A percentile compares a stretch with the other conserved stretches of the same genome.
phyloP scores from a whole-genome alignment of 768 basidiomycete species.

The Rhizopogon sp. region DNA sequence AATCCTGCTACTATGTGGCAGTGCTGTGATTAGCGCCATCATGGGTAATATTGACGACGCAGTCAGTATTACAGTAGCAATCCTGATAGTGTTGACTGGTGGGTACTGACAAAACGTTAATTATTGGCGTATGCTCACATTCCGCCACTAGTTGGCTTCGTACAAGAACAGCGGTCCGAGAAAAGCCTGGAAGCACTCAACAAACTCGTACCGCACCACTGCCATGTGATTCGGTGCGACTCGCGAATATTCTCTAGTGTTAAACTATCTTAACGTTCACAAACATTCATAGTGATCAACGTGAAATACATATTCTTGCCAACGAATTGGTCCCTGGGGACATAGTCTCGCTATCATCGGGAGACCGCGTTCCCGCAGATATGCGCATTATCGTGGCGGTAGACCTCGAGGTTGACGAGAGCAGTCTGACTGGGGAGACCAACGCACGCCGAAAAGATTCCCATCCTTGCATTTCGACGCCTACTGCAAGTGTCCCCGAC shows the following conservation, averaged over 20 bases:
- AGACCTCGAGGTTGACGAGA: constrained; percentile 93
- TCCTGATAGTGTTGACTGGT: constrained; percentile 93
- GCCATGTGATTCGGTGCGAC: constrained; percentile 71
- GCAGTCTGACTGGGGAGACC: constrained; percentile 92
- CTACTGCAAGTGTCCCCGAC: constrained; percentile 10
- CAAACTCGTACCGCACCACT: constrained; percentile 96
- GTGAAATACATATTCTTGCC: constrained; percentile 76
- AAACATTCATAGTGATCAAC: constrained; percentile 34
- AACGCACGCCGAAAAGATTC: constrained; percentile 66
- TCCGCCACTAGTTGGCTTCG: constrained; percentile 67
- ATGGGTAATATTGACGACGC: constrained; percentile 98
- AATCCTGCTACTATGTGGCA: constrained; percentile 85
- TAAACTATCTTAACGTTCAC: neutral
- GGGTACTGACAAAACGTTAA: constrained; percentile 14
- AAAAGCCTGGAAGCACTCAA: constrained; percentile 92
- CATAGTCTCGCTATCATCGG: constrained; percentile 82
- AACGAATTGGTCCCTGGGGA: constrained; percentile 98
- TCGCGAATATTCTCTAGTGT: neutral
- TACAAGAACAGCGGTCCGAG: constrained; percentile 93
- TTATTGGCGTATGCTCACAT: neutral
- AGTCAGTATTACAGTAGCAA: constrained; percentile 86
- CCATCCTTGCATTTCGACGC: constrained; percentile 40
- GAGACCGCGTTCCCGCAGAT: constrained; percentile 93
- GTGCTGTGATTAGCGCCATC: constrained; percentile 81
- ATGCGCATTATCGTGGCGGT: constrained; percentile 77